Conservation (phyloP, 1,139 yeast genomes). For the Keqinozyma sinolaborantium region DNA sequence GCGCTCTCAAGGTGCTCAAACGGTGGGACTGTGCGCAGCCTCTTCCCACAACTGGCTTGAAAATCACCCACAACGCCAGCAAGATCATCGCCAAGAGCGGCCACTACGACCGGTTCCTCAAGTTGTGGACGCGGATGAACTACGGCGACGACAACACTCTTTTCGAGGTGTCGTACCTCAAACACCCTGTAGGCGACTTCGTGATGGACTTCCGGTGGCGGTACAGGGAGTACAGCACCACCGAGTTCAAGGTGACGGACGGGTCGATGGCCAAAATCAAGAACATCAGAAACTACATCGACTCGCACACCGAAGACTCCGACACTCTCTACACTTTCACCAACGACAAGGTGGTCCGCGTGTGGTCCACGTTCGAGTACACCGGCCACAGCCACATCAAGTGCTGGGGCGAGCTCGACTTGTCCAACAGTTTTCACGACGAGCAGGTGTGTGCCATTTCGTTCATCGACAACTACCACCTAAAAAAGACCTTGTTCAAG, state of each 20-base stretch:
- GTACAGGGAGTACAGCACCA: conserved; percentile 10
- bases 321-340: conserved; percentile 61
- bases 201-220: conserved; percentile 61
- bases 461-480: conserved; percentile 54
- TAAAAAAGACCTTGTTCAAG: conserved; percentile 18
- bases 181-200: conserved; percentile 50
- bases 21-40: conserved; percentile 60
- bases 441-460: conserved; percentile 20
- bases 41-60: conserved; percentile 50
- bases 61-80: conserved; percentile 62
- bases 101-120: conserved; percentile 60
- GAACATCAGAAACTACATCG: conserved; percentile 34
- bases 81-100: conserved; percentile 61
- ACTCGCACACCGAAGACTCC: conserved; percentile 24
- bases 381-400: conserved; percentile 57
- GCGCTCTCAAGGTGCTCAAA: conserved; percentile 26
- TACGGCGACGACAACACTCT: conserved; percentile 64
- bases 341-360: conserved; percentile 51
- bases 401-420: conserved; percentile 55
- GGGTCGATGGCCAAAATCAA: conserved; percentile 36
- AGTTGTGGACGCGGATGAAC: conserved; percentile 75
- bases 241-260: conserved; percentile 15
- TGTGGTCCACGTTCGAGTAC: conserved; percentile 72
- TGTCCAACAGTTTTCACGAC: conserved; percentile 22
- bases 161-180: conserved; percentile 68